Evolutionary conservation across 2,329 filamentous ascomycete species (phyloP), one percentile per base, ranked within the genome.

Genomic region (Plenodomus tracheiphilus): DNA sequence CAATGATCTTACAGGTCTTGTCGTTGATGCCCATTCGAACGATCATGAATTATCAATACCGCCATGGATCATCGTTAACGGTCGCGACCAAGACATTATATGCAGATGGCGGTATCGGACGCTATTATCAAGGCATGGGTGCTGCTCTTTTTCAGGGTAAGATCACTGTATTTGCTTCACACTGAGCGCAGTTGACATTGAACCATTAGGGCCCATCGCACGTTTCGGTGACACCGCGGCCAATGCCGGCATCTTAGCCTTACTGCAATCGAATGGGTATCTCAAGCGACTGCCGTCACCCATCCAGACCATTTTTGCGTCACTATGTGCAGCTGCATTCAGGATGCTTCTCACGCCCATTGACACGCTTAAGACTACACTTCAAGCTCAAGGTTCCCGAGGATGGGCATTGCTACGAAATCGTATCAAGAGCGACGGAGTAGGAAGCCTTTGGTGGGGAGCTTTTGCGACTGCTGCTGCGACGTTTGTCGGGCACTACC

Each of bases 1-100:
- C 64, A 2, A 67, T 67, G 64, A 47, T 67, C 2, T 51, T 67
- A 16, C 64, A 67, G 43, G 64, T 67, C 1, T 41, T 66, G n/a
- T 38, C 66, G 2, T 46, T 67, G 36, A 67, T 67, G 63, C 64
- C 64, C 1, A 59, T 67, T 15, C 59, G 64, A 1, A 67, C 64
- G 0, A 65, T 66, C 28, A 67, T 67, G 63, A 67, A 67, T 40
- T 67, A 67, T 35, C 64, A 67, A 37, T 67, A 67, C 35, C 62
- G 64, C 28, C 63, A 67, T 19, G 64, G 64, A 13, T 59, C 56
- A 18, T 61, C 61, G 7, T 56, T 65, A 2, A 50, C 47, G 2
- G 51, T 59, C 9, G 64, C 64, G 2, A 66, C 63, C 0, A 61
- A 59, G 18, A 65, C 60, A 1, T 41, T 67, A 13, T 64, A 67